phyloP scores from a whole-genome alignment of 129 eudicot species.

The Erigeron canadensis region DNA sequence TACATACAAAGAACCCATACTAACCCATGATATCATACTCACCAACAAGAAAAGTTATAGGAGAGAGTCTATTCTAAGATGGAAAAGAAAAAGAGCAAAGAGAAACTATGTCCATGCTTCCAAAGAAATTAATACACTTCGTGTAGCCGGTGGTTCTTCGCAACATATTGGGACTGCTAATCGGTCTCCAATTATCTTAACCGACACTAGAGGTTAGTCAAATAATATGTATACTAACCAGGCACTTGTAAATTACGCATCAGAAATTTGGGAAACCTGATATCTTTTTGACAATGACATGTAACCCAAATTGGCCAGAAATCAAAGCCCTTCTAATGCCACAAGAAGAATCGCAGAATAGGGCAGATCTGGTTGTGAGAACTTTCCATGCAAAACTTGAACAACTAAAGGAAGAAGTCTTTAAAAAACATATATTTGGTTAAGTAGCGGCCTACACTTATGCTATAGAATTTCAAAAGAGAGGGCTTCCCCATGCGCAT shows the following conservation, averaged over 20 bases:
- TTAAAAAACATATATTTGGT: slow-evolving; percentile 19
- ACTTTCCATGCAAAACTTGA: too few species aligned
- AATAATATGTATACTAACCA: neutral
- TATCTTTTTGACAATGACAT: too few species aligned
- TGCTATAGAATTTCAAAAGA: slow-evolving; percentile 10
- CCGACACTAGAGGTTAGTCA: neutral
- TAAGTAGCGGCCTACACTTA: slow-evolving; percentile 10
- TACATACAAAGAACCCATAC: neutral
- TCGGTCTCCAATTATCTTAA: neutral
- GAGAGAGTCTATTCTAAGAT: neutral
- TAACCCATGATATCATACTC: neutral
- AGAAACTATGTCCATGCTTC: neutral
- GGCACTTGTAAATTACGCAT: too few species aligned
- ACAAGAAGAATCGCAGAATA: neutral
- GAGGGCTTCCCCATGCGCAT: slow-evolving; percentile 1
- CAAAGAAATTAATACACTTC: neutral
- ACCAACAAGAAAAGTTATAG: neutral
- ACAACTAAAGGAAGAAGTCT: neutral
- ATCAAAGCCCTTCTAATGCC: neutral
- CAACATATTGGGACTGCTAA: neutral
- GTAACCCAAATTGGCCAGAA: too few species aligned
- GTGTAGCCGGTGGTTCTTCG: too few species aligned
- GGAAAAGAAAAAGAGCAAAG: neutral
- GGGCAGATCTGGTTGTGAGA: slow-evolving; percentile 1
- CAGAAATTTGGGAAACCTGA: neutral